Percentiles rank a stretch among this genome's conserved stretches.
Conservation (phyloP, 2,329 filamentous ascomycete species). For the Botryotinia globosa region DNA sequence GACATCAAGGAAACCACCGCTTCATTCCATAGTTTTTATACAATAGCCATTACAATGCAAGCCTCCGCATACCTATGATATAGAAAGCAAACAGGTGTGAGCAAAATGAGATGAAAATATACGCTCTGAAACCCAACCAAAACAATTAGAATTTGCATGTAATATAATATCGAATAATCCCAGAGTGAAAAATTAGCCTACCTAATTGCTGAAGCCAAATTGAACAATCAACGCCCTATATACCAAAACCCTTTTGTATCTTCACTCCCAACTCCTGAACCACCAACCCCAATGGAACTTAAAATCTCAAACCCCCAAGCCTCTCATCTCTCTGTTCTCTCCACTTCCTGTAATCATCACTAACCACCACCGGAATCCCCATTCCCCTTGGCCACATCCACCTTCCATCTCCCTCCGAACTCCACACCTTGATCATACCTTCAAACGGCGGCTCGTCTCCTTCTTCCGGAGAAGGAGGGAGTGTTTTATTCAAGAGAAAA, state of each 20-base stretch:
- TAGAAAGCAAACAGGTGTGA: rapidly evolving
- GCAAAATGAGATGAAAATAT: not conserved
- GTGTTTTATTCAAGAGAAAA: not conserved
- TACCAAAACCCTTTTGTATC: not conserved
- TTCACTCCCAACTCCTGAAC: not conserved
- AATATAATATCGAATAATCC: not conserved
- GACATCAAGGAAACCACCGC: no score
- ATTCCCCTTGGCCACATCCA: slow-evolving; percentile 13
- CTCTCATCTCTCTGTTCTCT: slow-evolving; percentile 8
- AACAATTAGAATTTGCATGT: not conserved
- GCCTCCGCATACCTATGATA: not conserved
- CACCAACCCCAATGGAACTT: rapidly evolving
- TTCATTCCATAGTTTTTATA: no score
- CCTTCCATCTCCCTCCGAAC: not conserved
- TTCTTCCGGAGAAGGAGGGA: slow-evolving; percentile 1
- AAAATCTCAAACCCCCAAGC: not conserved
- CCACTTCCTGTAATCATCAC: slow-evolving; percentile 12
- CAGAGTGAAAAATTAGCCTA: not conserved
- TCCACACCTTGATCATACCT: slow-evolving; percentile 12
- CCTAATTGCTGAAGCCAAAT: not conserved
- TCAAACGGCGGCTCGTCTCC: slow-evolving; percentile 3
- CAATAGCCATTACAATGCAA: no score
- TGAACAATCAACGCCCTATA: not conserved
- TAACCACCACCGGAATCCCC: not conserved
- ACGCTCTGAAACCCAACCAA: not conserved